These are phyloP conservation scores for Acanthochlamys bracteata DNA, from an alignment of 106 monocot genomes.

Conservation along the genomic window DNA sequence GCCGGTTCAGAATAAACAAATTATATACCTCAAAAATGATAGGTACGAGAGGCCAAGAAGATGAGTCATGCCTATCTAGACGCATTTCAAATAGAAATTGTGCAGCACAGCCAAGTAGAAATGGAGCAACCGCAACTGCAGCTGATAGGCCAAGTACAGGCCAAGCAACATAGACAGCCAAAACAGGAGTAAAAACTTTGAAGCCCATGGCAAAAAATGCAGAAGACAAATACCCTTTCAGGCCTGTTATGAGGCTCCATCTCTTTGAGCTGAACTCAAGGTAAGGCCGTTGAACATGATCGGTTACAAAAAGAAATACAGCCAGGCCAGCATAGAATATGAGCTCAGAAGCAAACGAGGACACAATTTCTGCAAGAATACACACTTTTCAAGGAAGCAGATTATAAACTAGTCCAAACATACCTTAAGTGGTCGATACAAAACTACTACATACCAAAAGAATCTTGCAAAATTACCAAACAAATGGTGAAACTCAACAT, in stretches of 20 bases:
- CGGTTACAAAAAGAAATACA: slow-evolving; percentile 30
- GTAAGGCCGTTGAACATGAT: slow-evolving; percentile 55
- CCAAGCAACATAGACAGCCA: slow-evolving; percentile 47
- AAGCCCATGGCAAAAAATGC: slow-evolving; percentile 62
- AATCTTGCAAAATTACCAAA: background rate
- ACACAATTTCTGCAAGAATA: slow-evolving; percentile 43
- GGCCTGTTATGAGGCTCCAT: slow-evolving; percentile 70
- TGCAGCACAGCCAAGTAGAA: slow-evolving; percentile 54
- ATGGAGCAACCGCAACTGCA: slow-evolving; percentile 45
- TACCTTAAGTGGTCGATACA: too few relatives aligned
- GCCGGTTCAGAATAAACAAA: background rate
- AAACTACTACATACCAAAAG: background rate
- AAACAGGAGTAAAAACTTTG: slow-evolving; percentile 55
- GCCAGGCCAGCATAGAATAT: slow-evolving; percentile 60
- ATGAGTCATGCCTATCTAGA: slow-evolving; percentile 22
- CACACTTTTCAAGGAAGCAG: background rate
- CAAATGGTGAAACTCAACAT: background rate
- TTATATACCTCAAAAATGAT: slow-evolving; percentile 69
- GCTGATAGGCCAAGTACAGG: slow-evolving; percentile 50
- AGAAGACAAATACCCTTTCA: slow-evolving; percentile 50
- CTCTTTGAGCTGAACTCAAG: slow-evolving; percentile 53
- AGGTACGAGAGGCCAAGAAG: slow-evolving; percentile 71
- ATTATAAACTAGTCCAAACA: background rate
- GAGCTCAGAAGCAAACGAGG: slow-evolving; percentile 40
- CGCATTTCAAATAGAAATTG: slow-evolving; percentile 49